phyloP scores from a whole-genome alignment of 2,329 filamentous ascomycete species.

The Fusarium sp. region DNA sequence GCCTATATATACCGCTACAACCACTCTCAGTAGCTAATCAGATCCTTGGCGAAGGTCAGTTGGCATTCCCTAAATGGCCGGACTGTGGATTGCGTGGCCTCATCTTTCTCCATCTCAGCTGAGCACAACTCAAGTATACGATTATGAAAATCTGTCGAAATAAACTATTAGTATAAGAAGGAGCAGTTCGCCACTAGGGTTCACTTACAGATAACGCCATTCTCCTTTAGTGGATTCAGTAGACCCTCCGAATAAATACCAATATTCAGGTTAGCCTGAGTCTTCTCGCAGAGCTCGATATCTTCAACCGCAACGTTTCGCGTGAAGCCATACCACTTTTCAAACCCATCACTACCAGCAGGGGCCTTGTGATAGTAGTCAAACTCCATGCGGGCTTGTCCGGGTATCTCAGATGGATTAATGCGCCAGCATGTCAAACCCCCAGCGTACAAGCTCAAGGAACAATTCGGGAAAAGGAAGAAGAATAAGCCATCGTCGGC shows the following conservation, averaged over 20 bases:
- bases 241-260: neutral
- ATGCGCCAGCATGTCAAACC: neutral
- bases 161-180: neutral
- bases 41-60: accelerated
- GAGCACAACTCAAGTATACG: neutral
- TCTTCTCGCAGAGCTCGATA: neutral
- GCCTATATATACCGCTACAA: accelerated
- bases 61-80: accelerated
- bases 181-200: accelerated
- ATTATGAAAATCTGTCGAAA: neutral
- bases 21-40: accelerated
- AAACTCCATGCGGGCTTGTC: neutral
- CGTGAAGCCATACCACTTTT: neutral
- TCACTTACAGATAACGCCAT: neutral
- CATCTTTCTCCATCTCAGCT: neutral
- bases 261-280: accelerated
- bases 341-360: neutral
- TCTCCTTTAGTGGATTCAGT: neutral
- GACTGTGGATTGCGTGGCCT: accelerated
- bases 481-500: neutral
- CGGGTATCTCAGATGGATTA: neutral
- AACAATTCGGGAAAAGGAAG: neutral
- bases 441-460: neutral
- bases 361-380: neutral
- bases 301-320: neutral